A percentile compares a stretch with the other conserved stretches of the same genome.
phyloP scores from a whole-genome alignment of 305 asterid genomes.

The Fraxinus velutina region DNA sequence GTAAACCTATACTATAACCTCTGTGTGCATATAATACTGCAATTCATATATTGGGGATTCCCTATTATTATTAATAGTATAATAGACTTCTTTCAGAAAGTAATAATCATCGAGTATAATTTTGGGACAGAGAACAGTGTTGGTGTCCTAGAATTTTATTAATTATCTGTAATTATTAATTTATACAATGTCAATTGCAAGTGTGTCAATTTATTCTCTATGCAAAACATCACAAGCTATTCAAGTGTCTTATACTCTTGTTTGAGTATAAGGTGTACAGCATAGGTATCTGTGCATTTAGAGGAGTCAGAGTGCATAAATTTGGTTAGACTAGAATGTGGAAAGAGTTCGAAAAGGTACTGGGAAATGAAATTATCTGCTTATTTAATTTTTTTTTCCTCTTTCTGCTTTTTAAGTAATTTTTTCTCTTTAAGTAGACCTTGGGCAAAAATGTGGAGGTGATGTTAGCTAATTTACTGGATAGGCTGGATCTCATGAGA shows the following conservation, averaged over 20 bases:
- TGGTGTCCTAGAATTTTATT: neutral
- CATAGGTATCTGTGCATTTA: neutral
- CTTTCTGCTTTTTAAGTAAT: neutral
- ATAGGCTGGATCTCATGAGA: neutral
- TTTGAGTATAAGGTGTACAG: neutral
- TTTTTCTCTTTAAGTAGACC: neutral
- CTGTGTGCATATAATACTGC: neutral
- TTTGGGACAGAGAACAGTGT: neutral
- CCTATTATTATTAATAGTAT: neutral
- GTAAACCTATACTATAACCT: neutral
- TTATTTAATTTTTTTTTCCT: neutral
- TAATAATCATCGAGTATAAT: neutral
- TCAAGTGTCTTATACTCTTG: neutral
- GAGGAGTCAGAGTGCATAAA: neutral
- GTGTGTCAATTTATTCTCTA: neutral
- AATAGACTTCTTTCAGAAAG: neutral
- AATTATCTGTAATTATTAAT: neutral
- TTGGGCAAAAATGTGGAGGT: neutral
- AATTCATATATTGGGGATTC: neutral
- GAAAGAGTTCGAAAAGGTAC: neutral
- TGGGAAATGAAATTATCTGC: neutral
- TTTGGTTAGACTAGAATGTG: neutral
- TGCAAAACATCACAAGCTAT: neutral
- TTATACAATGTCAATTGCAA: neutral
- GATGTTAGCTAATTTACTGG: neutral